phyloP scores from a whole-genome alignment of 1,284 basidiomycete genomes.

The Abortiporus biennis region DNA sequence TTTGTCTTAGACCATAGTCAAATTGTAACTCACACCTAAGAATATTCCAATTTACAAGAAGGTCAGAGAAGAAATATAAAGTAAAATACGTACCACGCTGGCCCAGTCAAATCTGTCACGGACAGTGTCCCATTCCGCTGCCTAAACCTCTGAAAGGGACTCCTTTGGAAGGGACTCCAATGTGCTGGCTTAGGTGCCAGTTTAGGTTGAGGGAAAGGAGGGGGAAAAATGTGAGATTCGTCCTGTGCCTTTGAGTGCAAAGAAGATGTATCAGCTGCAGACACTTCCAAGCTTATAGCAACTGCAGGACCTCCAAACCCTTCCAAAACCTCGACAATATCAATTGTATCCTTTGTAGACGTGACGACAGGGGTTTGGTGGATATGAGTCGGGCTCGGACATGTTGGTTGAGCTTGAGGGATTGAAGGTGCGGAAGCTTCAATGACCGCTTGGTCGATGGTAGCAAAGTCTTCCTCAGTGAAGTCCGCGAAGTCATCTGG shows the following conservation, averaged over 20 bases:
- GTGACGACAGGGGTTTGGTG: constrained; percentile 21
- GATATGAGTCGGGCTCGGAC: background rate
- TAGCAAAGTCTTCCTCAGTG: constrained; percentile 48
- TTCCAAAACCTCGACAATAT: constrained; percentile 9
- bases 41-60: background rate
- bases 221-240: constrained; percentile 6
- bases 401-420: constrained; percentile 11
- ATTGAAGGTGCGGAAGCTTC: constrained; percentile 7
- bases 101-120: constrained; percentile 42
- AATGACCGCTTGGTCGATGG: constrained; percentile 37
- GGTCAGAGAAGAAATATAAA: background rate
- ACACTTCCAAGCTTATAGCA: constrained; percentile 20
- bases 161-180: background rate
- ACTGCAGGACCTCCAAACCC: constrained; percentile 22
- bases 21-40: constrained; percentile 74
- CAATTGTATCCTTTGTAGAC: constrained; percentile 10
- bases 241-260: constrained; percentile 17
- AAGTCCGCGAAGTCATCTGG: constrained; percentile 51
- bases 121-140: constrained; percentile 16
- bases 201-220: background rate
- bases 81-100: constrained; percentile 43
- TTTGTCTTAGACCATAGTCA: constrained; percentile 64
- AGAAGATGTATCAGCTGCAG: constrained; percentile 16
- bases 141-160: constrained; percentile 3
- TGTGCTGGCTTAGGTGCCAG: background rate